A percentile compares a stretch with the other conserved stretches of the same genome.
phyloP scores from a whole-genome alignment of 148 eudicot genomes.

The Talinum fruticosum region DNA sequence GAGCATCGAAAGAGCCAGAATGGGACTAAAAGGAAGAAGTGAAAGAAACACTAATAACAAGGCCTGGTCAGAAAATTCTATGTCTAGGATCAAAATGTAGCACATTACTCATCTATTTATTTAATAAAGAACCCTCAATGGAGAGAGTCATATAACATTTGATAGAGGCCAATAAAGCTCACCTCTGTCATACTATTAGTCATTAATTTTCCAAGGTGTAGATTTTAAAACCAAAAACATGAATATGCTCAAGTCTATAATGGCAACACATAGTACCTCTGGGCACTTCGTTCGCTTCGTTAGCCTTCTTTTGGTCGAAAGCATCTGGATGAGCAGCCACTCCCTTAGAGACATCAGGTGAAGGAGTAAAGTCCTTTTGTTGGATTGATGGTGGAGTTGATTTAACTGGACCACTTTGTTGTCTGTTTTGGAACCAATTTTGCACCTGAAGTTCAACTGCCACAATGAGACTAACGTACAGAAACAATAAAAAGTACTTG shows the following conservation, averaged over 20 bases:
- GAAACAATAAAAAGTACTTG: constrained; percentile 12
- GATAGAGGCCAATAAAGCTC: neutral
- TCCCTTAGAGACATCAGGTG: constrained; percentile 28
- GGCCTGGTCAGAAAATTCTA: neutral
- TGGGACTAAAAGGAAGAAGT: too few relatives aligned
- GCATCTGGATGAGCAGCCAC: constrained; percentile 29
- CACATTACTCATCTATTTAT: neutral
- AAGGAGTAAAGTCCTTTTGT: constrained; percentile 21
- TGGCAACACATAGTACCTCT: constrained; percentile 27
- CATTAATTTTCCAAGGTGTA: too few relatives aligned
- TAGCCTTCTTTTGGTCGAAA: constrained; percentile 26
- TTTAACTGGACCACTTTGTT: constrained; percentile 22
- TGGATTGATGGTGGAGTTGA: constrained; percentile 19
- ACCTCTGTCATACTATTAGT: too few relatives aligned
- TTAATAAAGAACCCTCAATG: neutral
- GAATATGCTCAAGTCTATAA: neutral
- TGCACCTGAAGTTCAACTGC: constrained; percentile 47
- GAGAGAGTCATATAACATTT: neutral
- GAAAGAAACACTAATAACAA: neutral
- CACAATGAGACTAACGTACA: constrained; percentile 19
- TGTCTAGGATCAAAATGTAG: neutral
- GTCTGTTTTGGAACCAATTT: constrained; percentile 62
- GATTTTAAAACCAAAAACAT: neutral
- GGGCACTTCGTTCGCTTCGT: constrained; percentile 23
- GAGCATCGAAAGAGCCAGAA: constrained; percentile 1